Evolutionary conservation across 1,284 basidiomycete species (phyloP).

Genomic region (Gymnopus androsaceus): DNA sequence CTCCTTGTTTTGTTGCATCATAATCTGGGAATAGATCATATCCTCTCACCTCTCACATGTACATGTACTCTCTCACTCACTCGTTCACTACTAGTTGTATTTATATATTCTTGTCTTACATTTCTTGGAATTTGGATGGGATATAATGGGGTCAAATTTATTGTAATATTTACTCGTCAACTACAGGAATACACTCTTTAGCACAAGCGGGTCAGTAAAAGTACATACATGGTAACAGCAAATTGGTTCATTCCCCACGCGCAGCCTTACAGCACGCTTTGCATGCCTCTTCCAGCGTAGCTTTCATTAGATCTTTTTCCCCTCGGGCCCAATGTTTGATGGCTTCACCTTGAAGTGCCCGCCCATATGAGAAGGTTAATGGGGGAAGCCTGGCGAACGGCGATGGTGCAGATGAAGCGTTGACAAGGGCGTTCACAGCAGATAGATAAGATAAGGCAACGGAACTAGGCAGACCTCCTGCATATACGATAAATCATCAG

Average conservation of each 20-base stretch:
- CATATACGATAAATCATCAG: background rate
- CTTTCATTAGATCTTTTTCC: slow-evolving; percentile 41
- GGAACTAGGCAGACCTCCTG: slow-evolving; percentile 42
- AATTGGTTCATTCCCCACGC: slow-evolving; percentile 39
- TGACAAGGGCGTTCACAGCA: slow-evolving; percentile 38
- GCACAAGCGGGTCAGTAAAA: too few species aligned
- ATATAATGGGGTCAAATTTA: too few species aligned
- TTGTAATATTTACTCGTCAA: too few species aligned
- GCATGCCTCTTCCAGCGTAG: slow-evolving; percentile 42
- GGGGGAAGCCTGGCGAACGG: slow-evolving; percentile 40
- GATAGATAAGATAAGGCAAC: slow-evolving; percentile 41
- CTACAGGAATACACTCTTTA: too few species aligned
- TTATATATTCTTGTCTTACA: too few species aligned
- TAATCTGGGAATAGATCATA: too few species aligned
- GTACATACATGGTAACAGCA: too few species aligned
- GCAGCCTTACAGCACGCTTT: slow-evolving; percentile 45
- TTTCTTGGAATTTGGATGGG: too few species aligned
- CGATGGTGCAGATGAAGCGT: slow-evolving; percentile 31
- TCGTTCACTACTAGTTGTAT: too few species aligned
- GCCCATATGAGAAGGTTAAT: slow-evolving; percentile 51
- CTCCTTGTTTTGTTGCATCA: too few species aligned
- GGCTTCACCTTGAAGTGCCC: slow-evolving; percentile 51
- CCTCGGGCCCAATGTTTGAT: slow-evolving; percentile 47
- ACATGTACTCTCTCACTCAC: too few species aligned
- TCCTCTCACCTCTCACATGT: too few species aligned